phyloP scores from a whole-genome alignment of 805 yeast species.

The Tetrapisispora taiwanensis region DNA sequence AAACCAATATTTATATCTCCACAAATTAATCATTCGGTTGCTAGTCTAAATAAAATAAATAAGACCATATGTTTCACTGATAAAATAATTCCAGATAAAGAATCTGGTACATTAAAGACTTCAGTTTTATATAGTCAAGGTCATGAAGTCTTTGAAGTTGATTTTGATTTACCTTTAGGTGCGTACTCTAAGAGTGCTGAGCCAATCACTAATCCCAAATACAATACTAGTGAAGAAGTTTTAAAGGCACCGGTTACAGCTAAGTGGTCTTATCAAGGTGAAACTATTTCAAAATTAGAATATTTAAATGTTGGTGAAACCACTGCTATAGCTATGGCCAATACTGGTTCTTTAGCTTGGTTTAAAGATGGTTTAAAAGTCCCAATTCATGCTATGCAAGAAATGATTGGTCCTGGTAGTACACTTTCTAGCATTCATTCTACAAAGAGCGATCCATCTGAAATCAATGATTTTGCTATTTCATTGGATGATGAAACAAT shows the following conservation, averaged over 20 bases:
- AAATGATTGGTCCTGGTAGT: slow-evolving; percentile 14
- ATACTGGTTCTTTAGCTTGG: slow-evolving; percentile 27
- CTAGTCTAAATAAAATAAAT: slow-evolving; percentile 8
- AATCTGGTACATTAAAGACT: slow-evolving; percentile 21
- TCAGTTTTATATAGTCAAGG: slow-evolving; percentile 22
- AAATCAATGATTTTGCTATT: slow-evolving; percentile 15
- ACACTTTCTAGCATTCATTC: slow-evolving; percentile 1
- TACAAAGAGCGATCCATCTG: background rate
- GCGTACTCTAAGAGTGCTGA: slow-evolving; percentile 5
- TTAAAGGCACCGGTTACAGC: slow-evolving; percentile 10
- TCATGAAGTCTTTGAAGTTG: slow-evolving; percentile 22
- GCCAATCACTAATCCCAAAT: slow-evolving; percentile 23
- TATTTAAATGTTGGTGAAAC: slow-evolving; percentile 19
- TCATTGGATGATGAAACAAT: slow-evolving; percentile 14
- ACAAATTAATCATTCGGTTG: slow-evolving; percentile 12
- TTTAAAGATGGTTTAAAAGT: slow-evolving; percentile 18
- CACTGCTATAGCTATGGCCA: slow-evolving; percentile 23
- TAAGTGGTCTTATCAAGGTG: slow-evolving; percentile 23
- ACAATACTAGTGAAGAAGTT: slow-evolving; percentile 26
- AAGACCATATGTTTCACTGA: slow-evolving; percentile 20
- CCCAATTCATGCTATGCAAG: slow-evolving; percentile 19
- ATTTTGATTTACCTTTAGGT: slow-evolving; percentile 24
- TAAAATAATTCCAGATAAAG: slow-evolving; percentile 17
- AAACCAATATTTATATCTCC: slow-evolving; percentile 24
- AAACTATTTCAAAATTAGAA: slow-evolving; percentile 17